Evolutionary conservation across 2,329 filamentous ascomycete species (phyloP).

Genomic region (Xylaria sp.): DNA sequence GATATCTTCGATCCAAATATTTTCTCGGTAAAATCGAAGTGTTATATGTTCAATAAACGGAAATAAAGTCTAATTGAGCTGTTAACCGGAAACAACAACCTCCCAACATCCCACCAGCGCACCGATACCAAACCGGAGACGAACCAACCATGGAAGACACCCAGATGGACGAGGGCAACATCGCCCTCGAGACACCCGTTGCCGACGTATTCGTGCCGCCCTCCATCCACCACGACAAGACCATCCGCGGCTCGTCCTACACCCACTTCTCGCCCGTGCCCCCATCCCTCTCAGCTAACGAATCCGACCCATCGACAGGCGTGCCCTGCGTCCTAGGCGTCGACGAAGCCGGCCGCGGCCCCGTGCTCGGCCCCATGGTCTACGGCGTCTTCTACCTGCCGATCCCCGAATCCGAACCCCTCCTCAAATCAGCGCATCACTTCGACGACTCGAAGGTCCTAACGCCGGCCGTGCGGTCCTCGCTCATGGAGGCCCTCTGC

Average conservation of each 20-base stretch:
- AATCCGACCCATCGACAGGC: conserved; percentile 50
- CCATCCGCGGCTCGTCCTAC: conserved; percentile 75
- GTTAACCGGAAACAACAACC: conserved; percentile 1
- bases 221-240: conserved; percentile 67
- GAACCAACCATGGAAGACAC: conserved; percentile 53
- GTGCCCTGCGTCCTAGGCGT: conserved; percentile 84
- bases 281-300: conserved; percentile 57
- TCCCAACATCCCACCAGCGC: conserved; percentile 16
- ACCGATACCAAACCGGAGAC: not conserved
- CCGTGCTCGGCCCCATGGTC: conserved; percentile 86
- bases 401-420: conserved; percentile 72
- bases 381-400: conserved; percentile 82
- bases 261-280: conserved; percentile 78
- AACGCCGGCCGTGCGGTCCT: conserved; percentile 79
- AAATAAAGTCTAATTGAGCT: conserved; percentile 1
- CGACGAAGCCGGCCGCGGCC: conserved; percentile 92
- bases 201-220: conserved; percentile 71
- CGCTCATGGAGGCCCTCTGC: conserved; percentile 77
- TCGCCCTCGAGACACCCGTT: conserved; percentile 51
- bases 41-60: not conserved
- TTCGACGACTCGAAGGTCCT: conserved; percentile 97
- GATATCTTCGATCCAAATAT: not conserved
- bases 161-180: conserved; percentile 51
- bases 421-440: conserved; percentile 82
- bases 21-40: not conserved